Conservation (phyloP, 805 yeast genomes). For the Ogataea siamensis region DNA sequence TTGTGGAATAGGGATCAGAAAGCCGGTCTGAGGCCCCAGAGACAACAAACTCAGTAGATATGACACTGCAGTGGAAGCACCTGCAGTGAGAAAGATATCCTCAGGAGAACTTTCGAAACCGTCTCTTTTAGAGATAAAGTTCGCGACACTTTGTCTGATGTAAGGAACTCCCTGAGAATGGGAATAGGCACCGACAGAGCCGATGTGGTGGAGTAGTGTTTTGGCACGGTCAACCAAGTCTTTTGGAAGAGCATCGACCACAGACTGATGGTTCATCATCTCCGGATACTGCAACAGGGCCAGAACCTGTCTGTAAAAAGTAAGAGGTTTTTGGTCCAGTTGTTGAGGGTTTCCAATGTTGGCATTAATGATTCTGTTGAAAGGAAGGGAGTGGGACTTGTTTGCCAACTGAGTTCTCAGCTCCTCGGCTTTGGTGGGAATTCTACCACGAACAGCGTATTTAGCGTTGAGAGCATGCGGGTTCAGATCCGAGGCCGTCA, state of each 20-base stretch:
- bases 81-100: constrained; percentile 81
- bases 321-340: constrained; percentile 87
- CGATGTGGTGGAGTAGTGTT: constrained; percentile 55
- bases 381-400: constrained; percentile 67
- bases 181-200: constrained; percentile 94
- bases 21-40: constrained; percentile 68
- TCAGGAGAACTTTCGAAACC: constrained; percentile 65
- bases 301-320: constrained; percentile 92
- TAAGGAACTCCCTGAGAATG: constrained; percentile 82
- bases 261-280: constrained; percentile 42
- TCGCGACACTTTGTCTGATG: constrained; percentile 76
- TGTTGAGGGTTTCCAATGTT: constrained; percentile 99
- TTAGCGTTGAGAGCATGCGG: constrained; percentile 77
- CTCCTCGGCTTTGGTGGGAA: constrained; percentile 93
- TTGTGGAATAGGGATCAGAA: constrained; percentile 94
- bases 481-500: constrained; percentile 59
- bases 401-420: constrained; percentile 53
- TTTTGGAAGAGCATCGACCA: constrained; percentile 42
- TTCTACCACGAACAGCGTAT: constrained; percentile 93
- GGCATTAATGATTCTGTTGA: constrained; percentile 75
- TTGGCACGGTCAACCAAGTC: constrained; percentile 79
- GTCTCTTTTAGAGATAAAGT: constrained; percentile 77
- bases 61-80: constrained; percentile 94
- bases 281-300: constrained; percentile 84
- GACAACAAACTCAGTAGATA: constrained; percentile 71